Evolutionary conservation across 1,284 basidiomycete species (phyloP).

Genomic region (Boletus holoroseus): DNA sequence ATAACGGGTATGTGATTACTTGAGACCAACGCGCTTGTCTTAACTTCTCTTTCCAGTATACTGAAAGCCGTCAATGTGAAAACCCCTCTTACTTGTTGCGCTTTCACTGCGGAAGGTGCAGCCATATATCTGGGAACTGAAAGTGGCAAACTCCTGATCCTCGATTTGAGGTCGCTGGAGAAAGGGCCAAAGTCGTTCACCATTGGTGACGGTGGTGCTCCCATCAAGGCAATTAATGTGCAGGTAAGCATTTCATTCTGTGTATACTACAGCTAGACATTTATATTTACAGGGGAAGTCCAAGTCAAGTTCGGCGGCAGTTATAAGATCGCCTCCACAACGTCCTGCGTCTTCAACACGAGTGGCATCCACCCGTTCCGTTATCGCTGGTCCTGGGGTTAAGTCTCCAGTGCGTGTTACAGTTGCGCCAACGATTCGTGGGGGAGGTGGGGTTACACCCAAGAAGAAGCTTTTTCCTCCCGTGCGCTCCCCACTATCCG

Average conservation of each 20-base stretch:
- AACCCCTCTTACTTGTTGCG: slow-evolving; percentile 48
- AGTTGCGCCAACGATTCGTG: slow-evolving; percentile 20
- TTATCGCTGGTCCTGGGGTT: neutral
- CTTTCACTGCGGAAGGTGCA: slow-evolving; percentile 65
- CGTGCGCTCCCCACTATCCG: slow-evolving; percentile 37
- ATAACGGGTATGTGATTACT: slow-evolving; percentile 50
- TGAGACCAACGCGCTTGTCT: neutral
- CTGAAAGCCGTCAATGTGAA: slow-evolving; percentile 52
- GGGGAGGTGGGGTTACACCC: slow-evolving; percentile 18
- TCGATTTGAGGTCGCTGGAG: slow-evolving; percentile 60
- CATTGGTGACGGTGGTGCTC: slow-evolving; percentile 44
- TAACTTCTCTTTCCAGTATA: slow-evolving; percentile 37
- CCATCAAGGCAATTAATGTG: slow-evolving; percentile 49
- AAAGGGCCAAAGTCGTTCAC: slow-evolving; percentile 50
- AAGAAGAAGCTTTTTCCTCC: slow-evolving; percentile 40
- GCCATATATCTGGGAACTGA: slow-evolving; percentile 59
- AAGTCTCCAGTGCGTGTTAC: slow-evolving; percentile 24
- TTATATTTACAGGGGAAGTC: slow-evolving; percentile 33
- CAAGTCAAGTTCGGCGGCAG: slow-evolving; percentile 23
- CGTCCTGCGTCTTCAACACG: slow-evolving; percentile 9
- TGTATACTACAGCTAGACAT: neutral
- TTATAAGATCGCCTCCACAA: slow-evolving; percentile 15
- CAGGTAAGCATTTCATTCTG: slow-evolving; percentile 41
- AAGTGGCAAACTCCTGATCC: slow-evolving; percentile 53
- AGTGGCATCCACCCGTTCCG: slow-evolving; percentile 4